A percentile compares a stretch with the other conserved stretches of the same genome.
Conservation (phyloP, 768 basidiomycete species). For the Infundibulicybe gibba region DNA sequence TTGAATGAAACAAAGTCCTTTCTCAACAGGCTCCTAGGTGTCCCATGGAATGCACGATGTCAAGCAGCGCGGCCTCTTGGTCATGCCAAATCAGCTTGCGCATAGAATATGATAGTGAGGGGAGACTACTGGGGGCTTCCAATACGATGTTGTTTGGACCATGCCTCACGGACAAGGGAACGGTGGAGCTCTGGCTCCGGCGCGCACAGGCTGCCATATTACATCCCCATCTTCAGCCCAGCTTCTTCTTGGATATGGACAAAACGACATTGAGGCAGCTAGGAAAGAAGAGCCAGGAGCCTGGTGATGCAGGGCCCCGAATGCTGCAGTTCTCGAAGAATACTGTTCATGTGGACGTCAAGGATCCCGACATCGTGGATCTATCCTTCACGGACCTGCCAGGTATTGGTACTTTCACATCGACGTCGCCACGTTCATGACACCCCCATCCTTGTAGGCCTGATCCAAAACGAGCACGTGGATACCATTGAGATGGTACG, state of each 20-base stretch:
- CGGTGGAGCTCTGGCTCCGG: slow-evolving; percentile 51
- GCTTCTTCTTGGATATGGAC: slow-evolving; percentile 20
- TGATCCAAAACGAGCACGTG: slow-evolving; percentile 52
- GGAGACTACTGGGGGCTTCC: slow-evolving; percentile 12
- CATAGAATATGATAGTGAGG: slow-evolving; percentile 13
- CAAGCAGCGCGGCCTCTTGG: slow-evolving; percentile 32
- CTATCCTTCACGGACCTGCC: slow-evolving; percentile 54
- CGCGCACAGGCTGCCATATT: slow-evolving; percentile 60
- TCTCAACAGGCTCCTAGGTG: slow-evolving; percentile 28
- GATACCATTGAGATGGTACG: slow-evolving; percentile 41
- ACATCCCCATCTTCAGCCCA: slow-evolving; percentile 29
- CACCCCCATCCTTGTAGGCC: slow-evolving; percentile 20
- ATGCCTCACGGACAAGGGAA: slow-evolving; percentile 29
- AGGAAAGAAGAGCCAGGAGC: too few species aligned
- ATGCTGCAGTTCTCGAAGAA: slow-evolving; percentile 43
- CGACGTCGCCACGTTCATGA: slow-evolving; percentile 9
- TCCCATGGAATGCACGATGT: slow-evolving; percentile 51
- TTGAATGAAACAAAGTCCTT: too few species aligned
- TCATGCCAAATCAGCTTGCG: slow-evolving; percentile 42
- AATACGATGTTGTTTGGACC: slow-evolving; percentile 34
- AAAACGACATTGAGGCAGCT: slow-evolving; percentile 15
- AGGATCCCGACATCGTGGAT: slow-evolving; percentile 41
- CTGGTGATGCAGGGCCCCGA: neutral
- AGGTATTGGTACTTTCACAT: slow-evolving; percentile 28
- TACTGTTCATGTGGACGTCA: slow-evolving; percentile 41